These are phyloP conservation scores for Phytophthora podocarpi DNA, from an alignment of 352 stramenopile genomes.

Conservation along the genomic window DNA sequence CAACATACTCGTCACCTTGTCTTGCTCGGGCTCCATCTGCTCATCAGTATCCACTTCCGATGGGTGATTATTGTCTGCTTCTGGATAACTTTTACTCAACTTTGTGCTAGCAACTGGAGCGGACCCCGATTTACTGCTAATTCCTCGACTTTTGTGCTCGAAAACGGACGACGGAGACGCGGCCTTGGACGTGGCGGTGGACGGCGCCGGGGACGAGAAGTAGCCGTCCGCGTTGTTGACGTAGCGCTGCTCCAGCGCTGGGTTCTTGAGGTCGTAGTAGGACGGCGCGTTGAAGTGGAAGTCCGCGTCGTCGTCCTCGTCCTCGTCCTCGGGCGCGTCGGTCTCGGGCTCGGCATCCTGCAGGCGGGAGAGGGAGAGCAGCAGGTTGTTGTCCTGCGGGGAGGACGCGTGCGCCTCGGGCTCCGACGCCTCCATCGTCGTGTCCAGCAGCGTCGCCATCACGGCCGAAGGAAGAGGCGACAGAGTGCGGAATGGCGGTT, in stretches of 20 bases:
- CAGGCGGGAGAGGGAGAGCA: neutral
- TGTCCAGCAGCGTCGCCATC: slow-evolving; percentile 45
- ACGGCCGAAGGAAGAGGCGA: neutral
- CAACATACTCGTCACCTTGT: slow-evolving; percentile 41
- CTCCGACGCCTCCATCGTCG: slow-evolving; percentile 45
- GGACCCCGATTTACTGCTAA: slow-evolving; percentile 1
- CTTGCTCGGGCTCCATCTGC: slow-evolving; percentile 53
- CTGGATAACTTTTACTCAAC: no score
- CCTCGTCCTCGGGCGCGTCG: slow-evolving; percentile 29
- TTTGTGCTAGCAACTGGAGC: no score
- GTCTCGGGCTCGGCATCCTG: slow-evolving; percentile 35
- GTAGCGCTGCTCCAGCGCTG: slow-evolving; percentile 69
- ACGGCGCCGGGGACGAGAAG: slow-evolving; percentile 52
- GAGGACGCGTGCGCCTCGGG: slow-evolving; percentile 2
- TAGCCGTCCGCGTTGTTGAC: slow-evolving; percentile 89
- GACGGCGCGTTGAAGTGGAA: slow-evolving; percentile 81
- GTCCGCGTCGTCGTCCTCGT: slow-evolving; percentile 59
- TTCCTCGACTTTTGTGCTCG: neutral
- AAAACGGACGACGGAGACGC: neutral
- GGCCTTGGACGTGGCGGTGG: slow-evolving; percentile 12
- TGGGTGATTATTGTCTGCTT: slow-evolving; percentile 12
- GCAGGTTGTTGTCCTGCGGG: slow-evolving; percentile 3
- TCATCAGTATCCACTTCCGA: slow-evolving; percentile 39
- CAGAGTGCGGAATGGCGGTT: slow-evolving; percentile 11
- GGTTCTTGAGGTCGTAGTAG: slow-evolving; percentile 86